Percentiles rank a stretch among this genome's conserved stretches.
Evolutionary conservation across 352 stramenopile genomes (phyloP).

Genomic region (Phytophthora litchii): DNA sequence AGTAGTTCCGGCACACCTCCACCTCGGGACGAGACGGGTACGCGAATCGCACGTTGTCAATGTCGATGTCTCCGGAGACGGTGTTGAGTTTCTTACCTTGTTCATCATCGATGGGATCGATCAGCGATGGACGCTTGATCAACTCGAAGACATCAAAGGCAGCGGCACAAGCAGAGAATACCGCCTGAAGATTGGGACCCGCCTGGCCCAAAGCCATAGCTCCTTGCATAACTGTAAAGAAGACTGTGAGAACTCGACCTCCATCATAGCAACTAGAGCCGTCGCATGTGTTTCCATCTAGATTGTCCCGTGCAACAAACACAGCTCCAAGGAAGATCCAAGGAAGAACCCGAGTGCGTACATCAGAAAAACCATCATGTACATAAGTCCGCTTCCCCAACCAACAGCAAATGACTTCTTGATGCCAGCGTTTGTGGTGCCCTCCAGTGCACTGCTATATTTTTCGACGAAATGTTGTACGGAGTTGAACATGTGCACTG

Average conservation of each 20-base stretch:
- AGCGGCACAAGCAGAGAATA: slow-evolving; percentile 39
- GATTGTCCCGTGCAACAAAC: slow-evolving; percentile 28
- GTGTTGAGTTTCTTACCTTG: slow-evolving; percentile 26
- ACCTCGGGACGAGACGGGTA: slow-evolving; percentile 58
- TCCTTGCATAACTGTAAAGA: slow-evolving; percentile 50
- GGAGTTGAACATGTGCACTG: slow-evolving; percentile 65
- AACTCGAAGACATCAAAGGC: slow-evolving; percentile 57
- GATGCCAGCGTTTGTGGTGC: slow-evolving; percentile 33
- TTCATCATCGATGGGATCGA: slow-evolving; percentile 41
- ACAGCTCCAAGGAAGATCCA: slow-evolving; percentile 58
- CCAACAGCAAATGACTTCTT: slow-evolving; percentile 45
- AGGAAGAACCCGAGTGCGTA: slow-evolving; percentile 67
- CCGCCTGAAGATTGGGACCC: slow-evolving; percentile 45
- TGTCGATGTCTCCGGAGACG: slow-evolving; percentile 68
- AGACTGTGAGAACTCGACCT: slow-evolving; percentile 49
- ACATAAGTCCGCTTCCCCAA: slow-evolving; percentile 46
- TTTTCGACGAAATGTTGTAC: slow-evolving; percentile 41
- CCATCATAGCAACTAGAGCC: slow-evolving; percentile 46
- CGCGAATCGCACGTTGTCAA: slow-evolving; percentile 77
- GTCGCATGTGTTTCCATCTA: slow-evolving; percentile 32
- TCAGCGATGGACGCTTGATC: slow-evolving; percentile 55
- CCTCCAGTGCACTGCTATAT: slow-evolving; percentile 43
- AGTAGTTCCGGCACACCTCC: slow-evolving; percentile 45
- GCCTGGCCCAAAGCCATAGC: slow-evolving; percentile 48
- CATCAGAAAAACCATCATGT: slow-evolving; percentile 43